phyloP scores from a whole-genome alignment of 192 early-diverging fungal genomes.

The Cladochytrium replicatum region DNA sequence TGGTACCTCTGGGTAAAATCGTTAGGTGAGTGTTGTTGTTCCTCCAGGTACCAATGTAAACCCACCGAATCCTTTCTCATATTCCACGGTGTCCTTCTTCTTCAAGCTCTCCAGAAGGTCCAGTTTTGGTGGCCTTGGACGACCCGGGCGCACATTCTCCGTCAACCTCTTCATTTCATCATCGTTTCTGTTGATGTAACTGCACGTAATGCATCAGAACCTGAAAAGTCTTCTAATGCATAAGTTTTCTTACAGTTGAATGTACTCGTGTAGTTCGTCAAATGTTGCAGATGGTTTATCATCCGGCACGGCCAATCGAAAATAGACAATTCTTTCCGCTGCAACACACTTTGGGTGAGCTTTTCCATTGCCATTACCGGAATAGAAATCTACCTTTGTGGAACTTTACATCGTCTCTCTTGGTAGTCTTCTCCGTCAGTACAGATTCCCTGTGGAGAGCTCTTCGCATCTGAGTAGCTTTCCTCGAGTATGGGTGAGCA shows the following conservation, averaged over 20 bases:
- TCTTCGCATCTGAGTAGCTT: slow-evolving; percentile 55
- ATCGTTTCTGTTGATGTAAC: slow-evolving; percentile 48
- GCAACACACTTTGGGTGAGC: slow-evolving; percentile 10
- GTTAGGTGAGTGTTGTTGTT: neutral
- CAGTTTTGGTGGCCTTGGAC: slow-evolving; percentile 27
- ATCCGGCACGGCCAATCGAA: slow-evolving; percentile 50
- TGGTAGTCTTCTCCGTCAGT: slow-evolving; percentile 32
- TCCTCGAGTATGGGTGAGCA: slow-evolving; percentile 69
- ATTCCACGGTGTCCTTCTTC: slow-evolving; percentile 32
- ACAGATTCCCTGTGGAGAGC: slow-evolving; percentile 44
- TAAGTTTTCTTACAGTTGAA: slow-evolving; percentile 27
- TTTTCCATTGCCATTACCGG: neutral
- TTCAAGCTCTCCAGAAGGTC: slow-evolving; percentile 21
- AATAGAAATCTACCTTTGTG: slow-evolving; percentile 6
- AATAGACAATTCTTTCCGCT: slow-evolving; percentile 55
- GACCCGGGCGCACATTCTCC: slow-evolving; percentile 23
- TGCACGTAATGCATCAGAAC: slow-evolving; percentile 10
- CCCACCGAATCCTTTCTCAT: slow-evolving; percentile 29
- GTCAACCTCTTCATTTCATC: slow-evolving; percentile 44
- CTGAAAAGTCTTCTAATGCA: slow-evolving; percentile 1
- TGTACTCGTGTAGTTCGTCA: slow-evolving; percentile 35
- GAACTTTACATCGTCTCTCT: slow-evolving; percentile 20
- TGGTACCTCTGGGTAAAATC: slow-evolving; percentile 22
- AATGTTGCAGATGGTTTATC: slow-evolving; percentile 17
- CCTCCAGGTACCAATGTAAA: neutral